Percentiles rank a stretch among this genome's conserved stretches.
Evolutionary conservation across 495 filamentous ascomycete genomes (phyloP).

Genomic region (Lasiosphaeriaceae sp.): DNA sequence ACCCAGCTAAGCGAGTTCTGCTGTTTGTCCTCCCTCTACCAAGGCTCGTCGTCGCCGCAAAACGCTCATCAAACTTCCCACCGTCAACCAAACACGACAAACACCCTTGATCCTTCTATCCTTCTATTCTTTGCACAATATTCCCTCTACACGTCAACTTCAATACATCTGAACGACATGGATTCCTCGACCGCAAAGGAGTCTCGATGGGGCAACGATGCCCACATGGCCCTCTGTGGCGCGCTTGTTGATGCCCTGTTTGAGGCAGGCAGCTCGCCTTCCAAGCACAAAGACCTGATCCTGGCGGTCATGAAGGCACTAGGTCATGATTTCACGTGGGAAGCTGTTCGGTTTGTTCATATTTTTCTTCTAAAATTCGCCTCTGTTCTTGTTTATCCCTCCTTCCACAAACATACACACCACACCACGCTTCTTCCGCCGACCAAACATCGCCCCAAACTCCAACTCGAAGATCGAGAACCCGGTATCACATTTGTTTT

Average conservation of each 20-base stretch:
- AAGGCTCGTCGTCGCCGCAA: no score
- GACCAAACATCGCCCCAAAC: no score
- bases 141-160: no score
- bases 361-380: not conserved
- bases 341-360: constrained; percentile 33
- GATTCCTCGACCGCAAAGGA: not conserved
- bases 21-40: no score
- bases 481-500: not conserved
- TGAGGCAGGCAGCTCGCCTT: not conserved
- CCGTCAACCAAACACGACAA: not conserved
- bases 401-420: not conserved
- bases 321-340: constrained; percentile 27
- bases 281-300: constrained; percentile 22
- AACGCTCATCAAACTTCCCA: no score
- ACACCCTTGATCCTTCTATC: no score
- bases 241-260: constrained; percentile 17
- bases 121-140: no score
- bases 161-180: not conserved
- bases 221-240: constrained; percentile 25
- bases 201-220: constrained; percentile 22
- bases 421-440: not conserved
- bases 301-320: constrained; percentile 20
- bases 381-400: not conserved
- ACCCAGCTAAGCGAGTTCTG: no score
- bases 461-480: no score